Evolutionary conservation across 768 basidiomycete genomes (phyloP), one percentile per base, ranked within the genome.

Genomic region (Mycena pura): DNA sequence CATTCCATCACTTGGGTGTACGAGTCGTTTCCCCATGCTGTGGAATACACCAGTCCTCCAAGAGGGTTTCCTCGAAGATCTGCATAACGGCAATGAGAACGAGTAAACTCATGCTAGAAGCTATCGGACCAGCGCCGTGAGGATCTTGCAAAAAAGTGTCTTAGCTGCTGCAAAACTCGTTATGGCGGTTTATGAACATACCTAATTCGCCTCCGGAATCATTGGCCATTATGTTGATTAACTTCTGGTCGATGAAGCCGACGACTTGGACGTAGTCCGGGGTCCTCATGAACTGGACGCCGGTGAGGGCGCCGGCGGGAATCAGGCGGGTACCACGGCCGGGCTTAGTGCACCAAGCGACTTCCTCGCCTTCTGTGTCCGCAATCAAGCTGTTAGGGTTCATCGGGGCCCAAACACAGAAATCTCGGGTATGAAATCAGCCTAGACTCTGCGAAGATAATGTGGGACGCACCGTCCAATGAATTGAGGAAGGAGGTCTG

Each of bases 151-250:
- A 15, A 10, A 31, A 46, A 11, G 17, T 48, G 36, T 41, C 14
- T 48, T 49, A 54, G 29, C 3, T 19, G 13, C 7, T 13, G 53
- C 28, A 54, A 57, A 38, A 68, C n/a, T n/a, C n/a, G n/a, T n/a
- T n/a, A 90, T 87, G 57, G 88, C 87, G 55, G 87, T n/a, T n/a
- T n/a, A n/a, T 87, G 58, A 86, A 84, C 22, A 86, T 83, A 74
- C 92, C 89, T 50, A 92, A 81, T 74, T 93, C 92, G 57, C 92
- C 92, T 64, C 93, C 92, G 31, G 68, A 83, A 67, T 94, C 92
- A 13, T 57, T 72, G 0, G 71, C 11, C 11, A 71, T 55, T 19
- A 93, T 63, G 74, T 89, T 80, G 63, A 94, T 73, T 44, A 69
- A 61, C 3, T 75, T 76, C 75, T 93, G 90, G 69, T 92, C 77